Percentiles rank a stretch among this genome's conserved stretches.
Conservation (phyloP, 441 rosid genomes). For the Manihot esculenta region DNA sequence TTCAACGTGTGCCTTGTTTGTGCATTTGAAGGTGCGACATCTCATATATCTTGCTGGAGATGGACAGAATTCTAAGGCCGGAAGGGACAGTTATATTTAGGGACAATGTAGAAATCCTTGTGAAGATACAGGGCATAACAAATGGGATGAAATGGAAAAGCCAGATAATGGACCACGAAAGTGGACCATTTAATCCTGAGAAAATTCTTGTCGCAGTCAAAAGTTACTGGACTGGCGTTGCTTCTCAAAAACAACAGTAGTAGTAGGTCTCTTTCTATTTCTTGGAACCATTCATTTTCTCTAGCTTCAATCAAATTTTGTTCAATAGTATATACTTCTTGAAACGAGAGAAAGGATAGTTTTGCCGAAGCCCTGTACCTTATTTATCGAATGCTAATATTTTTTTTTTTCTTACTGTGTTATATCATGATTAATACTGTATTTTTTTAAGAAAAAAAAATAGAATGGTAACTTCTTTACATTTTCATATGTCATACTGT, state of each 20-base stretch:
- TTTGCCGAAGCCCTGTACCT: not conserved
- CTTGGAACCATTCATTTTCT: not conserved
- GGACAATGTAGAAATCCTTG: slow-evolving; percentile 74
- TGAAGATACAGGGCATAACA: slow-evolving; percentile 69
- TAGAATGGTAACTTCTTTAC: no score
- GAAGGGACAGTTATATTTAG: slow-evolving; percentile 91
- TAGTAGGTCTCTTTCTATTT: not conserved
- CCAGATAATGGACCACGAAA: slow-evolving; percentile 86
- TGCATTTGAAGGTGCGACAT: slow-evolving; percentile 67
- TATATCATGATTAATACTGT: no score
- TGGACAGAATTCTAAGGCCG: slow-evolving; percentile 90
- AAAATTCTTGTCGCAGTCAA: slow-evolving; percentile 84
- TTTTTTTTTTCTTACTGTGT: no score
- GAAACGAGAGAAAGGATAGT: slow-evolving; percentile 13
- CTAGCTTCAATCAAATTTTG: not conserved
- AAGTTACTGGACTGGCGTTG: slow-evolving; percentile 81
- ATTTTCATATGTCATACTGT: no score
- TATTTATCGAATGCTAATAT: not conserved
- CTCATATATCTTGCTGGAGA: slow-evolving; percentile 77
- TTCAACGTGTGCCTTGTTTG: slow-evolving; percentile 31
- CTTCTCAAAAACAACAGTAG: slow-evolving; percentile 32
- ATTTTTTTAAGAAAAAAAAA: no score
- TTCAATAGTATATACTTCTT: not conserved
- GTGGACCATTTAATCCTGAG: slow-evolving; percentile 95
- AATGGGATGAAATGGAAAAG: slow-evolving; percentile 92